phyloP scores from a whole-genome alignment of 2,329 filamentous ascomycete species.

The Verticillium nubilum region DNA sequence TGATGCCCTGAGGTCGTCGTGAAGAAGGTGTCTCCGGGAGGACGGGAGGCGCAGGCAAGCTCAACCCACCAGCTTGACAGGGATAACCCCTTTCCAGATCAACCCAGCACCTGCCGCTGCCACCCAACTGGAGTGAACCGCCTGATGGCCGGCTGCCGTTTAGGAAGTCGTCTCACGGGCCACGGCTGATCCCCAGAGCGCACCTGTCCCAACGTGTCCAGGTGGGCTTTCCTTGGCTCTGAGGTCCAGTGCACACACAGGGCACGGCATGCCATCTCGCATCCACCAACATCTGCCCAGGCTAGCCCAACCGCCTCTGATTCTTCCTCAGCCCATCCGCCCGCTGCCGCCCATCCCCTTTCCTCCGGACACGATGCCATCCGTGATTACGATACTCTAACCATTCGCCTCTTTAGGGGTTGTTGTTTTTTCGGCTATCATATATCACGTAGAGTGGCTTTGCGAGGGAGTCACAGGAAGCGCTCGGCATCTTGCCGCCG shows the following conservation, averaged over 20 bases:
- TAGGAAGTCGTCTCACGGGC: too few relatives aligned
- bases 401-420: too few relatives aligned
- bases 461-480: background rate
- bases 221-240: too few relatives aligned
- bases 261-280: background rate
- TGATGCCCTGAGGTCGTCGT: background rate
- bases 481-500: background rate
- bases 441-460: background rate
- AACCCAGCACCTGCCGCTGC: too few relatives aligned
- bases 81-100: background rate
- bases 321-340: background rate
- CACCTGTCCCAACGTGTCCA: background rate
- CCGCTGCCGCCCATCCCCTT: background rate
- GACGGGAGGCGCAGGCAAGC: background rate
- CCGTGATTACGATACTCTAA: too few relatives aligned
- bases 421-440: background rate
- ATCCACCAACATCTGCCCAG: background rate
- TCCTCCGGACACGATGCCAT: background rate
- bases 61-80: background rate
- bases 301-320: background rate
- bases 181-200: too few relatives aligned
- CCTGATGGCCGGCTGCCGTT: too few relatives aligned
- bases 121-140: too few relatives aligned
- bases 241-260: background rate
- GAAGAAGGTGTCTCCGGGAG: background rate